These are phyloP conservation scores for Didymella sp. DNA, from an alignment of 2,329 filamentous ascomycete species.

Conservation along the genomic window DNA sequence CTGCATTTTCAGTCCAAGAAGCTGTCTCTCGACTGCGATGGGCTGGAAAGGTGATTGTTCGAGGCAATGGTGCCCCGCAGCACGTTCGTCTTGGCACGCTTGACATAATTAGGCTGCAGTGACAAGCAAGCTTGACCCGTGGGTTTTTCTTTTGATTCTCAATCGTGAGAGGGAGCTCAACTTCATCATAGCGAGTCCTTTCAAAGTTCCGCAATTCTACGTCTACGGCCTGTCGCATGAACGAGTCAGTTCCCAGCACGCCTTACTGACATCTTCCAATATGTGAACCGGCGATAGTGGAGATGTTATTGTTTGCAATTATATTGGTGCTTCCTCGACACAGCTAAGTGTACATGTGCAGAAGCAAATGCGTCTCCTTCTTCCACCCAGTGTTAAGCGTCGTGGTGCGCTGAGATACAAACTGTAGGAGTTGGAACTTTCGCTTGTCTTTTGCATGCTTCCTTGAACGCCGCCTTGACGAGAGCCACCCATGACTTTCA, in stretches of 20 bases:
- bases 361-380: background rate
- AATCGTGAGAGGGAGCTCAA: background rate
- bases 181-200: background rate
- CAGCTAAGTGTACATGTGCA: slow-evolving; percentile 1
- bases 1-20: background rate
- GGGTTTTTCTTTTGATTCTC: background rate
- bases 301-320: background rate
- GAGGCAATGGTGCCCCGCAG: background rate
- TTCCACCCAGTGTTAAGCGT: background rate
- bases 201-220: background rate
- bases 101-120: background rate
- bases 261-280: background rate
- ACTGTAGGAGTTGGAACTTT: background rate
- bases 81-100: background rate
- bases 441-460: background rate
- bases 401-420: background rate
- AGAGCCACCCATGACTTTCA: background rate
- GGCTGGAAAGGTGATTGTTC: background rate
- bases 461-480: slow-evolving; percentile 3
- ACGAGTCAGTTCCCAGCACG: background rate
- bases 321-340: background rate
- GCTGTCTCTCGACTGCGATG: background rate
- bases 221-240: background rate
- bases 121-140: background rate
- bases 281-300: background rate